Conservation (phyloP, 192 early-diverging fungal genomes). For the Podila horticola region DNA sequence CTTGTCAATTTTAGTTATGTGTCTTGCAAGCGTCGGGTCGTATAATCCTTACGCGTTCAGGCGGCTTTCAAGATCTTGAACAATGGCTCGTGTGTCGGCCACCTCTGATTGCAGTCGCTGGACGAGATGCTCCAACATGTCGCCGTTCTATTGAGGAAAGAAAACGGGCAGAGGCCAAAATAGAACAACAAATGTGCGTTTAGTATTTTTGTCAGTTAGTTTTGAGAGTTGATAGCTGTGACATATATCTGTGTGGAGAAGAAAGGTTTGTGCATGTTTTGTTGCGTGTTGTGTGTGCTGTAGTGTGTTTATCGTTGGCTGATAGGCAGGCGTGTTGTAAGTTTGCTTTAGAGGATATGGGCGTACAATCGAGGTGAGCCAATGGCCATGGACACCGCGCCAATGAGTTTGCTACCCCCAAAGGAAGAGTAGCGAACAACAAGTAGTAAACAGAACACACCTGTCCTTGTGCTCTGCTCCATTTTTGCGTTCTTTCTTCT, state of each 20-base stretch:
- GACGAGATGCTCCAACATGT: conserved; percentile 35
- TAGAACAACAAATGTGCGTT: too few species aligned
- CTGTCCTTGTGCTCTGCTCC: too few species aligned
- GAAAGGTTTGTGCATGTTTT: too few species aligned
- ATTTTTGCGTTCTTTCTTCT: too few species aligned
- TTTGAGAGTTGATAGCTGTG: too few species aligned
- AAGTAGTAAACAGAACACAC: background rate
- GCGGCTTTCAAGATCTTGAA: conserved; percentile 39
- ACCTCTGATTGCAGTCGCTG: conserved; percentile 43
- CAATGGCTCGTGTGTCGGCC: conserved; percentile 42
- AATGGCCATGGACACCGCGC: conserved; percentile 27
- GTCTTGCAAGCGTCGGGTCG: too few species aligned
- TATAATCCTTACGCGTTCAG: conserved; percentile 36
- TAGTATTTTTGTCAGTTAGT: too few species aligned
- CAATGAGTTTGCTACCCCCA: background rate
- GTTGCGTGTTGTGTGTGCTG: too few species aligned
- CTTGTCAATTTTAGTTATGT: too few species aligned
- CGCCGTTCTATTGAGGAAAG: conserved; percentile 24
- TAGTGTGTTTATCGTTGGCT: background rate
- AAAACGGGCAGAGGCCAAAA: background rate
- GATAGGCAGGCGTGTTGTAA: background rate
- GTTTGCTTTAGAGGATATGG: background rate
- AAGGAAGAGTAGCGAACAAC: background rate
- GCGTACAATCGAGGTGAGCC: conserved; percentile 5
- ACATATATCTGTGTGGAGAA: too few species aligned